Base-by-base conservation (phyloP, 1,139 yeast species). In the Eremothecium cymbalariae region DNA sequence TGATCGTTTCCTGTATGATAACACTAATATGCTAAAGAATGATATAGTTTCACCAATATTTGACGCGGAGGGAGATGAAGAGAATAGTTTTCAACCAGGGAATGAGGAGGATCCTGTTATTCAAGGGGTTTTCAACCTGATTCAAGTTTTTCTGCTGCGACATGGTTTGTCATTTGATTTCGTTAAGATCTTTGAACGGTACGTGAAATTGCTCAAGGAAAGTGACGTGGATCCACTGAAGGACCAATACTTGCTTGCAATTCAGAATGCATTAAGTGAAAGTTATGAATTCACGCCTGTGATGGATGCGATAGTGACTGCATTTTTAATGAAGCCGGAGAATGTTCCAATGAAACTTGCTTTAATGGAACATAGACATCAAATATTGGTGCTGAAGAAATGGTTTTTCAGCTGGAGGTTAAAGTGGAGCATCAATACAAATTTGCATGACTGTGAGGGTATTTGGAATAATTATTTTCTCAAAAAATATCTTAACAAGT, bases 101-200 rank as follows among this genome's bases (percentile, higher is more conserved):
- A 20, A 6, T 18, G 26, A 17, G 11, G 16, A 28, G 6, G 33
- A 40, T 30, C 39, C 48, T 3, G 32, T 38, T 17, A 16, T 45
- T 7, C 30, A 19, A 19, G 21, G 37, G 24, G 31, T 51, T n/a
- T 47, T 40, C 33, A 46, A 44, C 23, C 43, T 34, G 28, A 44
- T 47, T 18, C 51, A 46, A 33, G 48, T 49, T 3, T 47, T 45
- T 26, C 38, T 53, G 9, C 20, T 44, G 13, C 42, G 52, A 24
- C 48, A 50, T 31, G 36, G 39, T n/a, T 25, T 50, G 29, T 50
- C 57, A 1, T 36, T 46, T 28, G 48, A 43, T 18, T 53, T 53
- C 34, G 38, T 51, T 21, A 46, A 42, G 33, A 39, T 48, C 9
- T 46, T 50, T 29, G 44, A 44, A 20, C 25, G 36, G 7, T 53